Base-by-base conservation (phyloP, 2,329 filamentous ascomycete genomes). In the Aspergillus novofumigatus region DNA sequence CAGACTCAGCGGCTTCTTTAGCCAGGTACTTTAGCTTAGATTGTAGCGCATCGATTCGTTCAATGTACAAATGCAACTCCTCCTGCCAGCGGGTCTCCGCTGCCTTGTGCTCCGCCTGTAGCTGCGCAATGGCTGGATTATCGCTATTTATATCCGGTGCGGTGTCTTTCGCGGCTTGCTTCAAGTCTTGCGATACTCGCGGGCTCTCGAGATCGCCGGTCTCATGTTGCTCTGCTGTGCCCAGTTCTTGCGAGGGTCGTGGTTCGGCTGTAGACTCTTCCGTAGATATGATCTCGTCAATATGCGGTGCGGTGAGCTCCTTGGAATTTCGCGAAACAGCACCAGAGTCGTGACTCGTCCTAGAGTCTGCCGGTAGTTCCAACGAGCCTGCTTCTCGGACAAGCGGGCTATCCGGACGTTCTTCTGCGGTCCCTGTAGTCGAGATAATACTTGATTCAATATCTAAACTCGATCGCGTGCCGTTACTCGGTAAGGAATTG, bases 41-140 rank as follows among this genome's bases (percentile, higher is more conserved):
- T 72, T 97, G 91, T 1, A 99, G 77, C 3, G 92, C 89, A 77
- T 99, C 94, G 55, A 97, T 94, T 38, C 89, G 86, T 74, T 99
- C 94, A 6, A 93, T 83, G 61, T 96, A 91, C 51, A 83, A 83
- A 66, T 94, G 86, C 44, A 92, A 82, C 70, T 97, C 94, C 65
- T 94, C 90, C 57, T 93, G 88, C 62, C 90, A 85, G 60, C 86
- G 83, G 35, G 76, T 75, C 57, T 85, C 78, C 0, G 79, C 78
- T 29, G 77, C 74, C 50, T 80, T 77, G 49, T 84, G 76, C 53
- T 81, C 75, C 67, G 79, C 68, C 66, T 77, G 78, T 59, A 85
- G 71, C 47, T 78, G 74, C 5, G 77, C 68, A 44, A 85, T 73
- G 21, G 79, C 75, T 3, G 73, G 66, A 52, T 81, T 76, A 14